Conservation (phyloP, 768 basidiomycete genomes). For the Trametes maxima region DNA sequence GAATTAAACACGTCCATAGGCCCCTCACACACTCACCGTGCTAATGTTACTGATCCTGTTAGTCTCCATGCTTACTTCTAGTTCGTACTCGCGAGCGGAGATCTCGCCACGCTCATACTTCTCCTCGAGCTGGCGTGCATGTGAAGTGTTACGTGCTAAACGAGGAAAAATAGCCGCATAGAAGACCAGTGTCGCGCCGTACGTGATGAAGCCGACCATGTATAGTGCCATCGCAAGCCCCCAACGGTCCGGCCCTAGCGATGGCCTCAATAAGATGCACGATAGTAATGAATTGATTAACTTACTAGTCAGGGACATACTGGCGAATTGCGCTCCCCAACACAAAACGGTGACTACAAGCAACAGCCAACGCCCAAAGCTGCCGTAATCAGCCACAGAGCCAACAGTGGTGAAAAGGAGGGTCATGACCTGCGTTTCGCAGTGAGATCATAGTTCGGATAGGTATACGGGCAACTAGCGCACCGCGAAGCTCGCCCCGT, state of each 20-base stretch:
- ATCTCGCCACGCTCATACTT: constrained; percentile 64
- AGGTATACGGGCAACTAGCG: constrained; percentile 19
- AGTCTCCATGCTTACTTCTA: constrained; percentile 79
- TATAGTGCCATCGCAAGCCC: constrained; percentile 73
- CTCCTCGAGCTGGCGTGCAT: constrained; percentile 54
- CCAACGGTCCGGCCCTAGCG: constrained; percentile 62
- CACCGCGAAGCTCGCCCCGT: constrained; percentile 75
- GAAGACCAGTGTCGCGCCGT: constrained; percentile 82
- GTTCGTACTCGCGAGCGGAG: constrained; percentile 62
- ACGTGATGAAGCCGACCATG: constrained; percentile 78
- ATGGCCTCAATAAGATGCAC: too few species aligned
- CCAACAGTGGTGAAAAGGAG: constrained; percentile 75
- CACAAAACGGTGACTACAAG: constrained; percentile 69
- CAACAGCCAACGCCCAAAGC: constrained; percentile 80
- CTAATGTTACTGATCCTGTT: constrained; percentile 85
- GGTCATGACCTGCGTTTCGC: constrained; percentile 63
- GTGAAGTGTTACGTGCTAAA: constrained; percentile 75
- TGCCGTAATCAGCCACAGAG: constrained; percentile 73
- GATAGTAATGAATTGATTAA: constrained; percentile 3
- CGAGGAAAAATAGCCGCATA: constrained; percentile 80
- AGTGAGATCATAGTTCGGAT: constrained; percentile 37
- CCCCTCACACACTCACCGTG: constrained; percentile 49
- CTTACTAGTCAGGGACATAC: constrained; percentile 73
- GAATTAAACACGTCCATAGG: too few species aligned
- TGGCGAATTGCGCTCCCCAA: constrained; percentile 81